phyloP scores from a whole-genome alignment of 2,329 filamentous ascomycete genomes.

The Sporothrix schenckii region DNA sequence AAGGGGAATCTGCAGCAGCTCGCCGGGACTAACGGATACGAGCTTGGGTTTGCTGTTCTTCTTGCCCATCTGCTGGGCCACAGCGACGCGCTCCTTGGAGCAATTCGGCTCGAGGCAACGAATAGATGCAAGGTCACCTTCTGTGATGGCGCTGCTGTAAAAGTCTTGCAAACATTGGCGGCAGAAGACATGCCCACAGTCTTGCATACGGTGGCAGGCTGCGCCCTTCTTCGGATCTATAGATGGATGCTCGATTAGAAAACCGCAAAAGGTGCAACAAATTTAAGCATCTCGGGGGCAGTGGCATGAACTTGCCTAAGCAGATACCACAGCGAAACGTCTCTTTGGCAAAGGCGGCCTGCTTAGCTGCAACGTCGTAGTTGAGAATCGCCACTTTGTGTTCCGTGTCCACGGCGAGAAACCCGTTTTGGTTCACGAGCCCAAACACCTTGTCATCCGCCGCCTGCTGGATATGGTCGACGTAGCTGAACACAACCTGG shows the following conservation, averaged over 20 bases:
- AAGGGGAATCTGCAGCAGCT: constrained; percentile 77
- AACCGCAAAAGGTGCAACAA: neutral
- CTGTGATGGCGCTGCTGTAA: constrained; percentile 83
- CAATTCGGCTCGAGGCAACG: constrained; percentile 81
- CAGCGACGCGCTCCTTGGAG: constrained; percentile 60
- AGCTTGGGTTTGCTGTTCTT: constrained; percentile 61
- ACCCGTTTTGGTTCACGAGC: constrained; percentile 53
- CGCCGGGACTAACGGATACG: constrained; percentile 74
- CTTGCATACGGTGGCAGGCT: constrained; percentile 77
- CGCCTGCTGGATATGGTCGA: constrained; percentile 64
- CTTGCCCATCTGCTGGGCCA: constrained; percentile 45
- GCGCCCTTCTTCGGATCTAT: constrained; percentile 84
- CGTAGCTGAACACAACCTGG: constrained; percentile 63
- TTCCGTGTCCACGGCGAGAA: constrained; percentile 56
- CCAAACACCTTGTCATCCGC: constrained; percentile 64
- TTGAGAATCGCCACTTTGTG: constrained; percentile 74
- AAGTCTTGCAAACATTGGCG: constrained; percentile 83
- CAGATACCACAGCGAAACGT: constrained; percentile 90
- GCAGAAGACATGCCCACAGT: constrained; percentile 92
- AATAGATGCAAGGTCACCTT: constrained; percentile 78
- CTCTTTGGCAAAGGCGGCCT: constrained; percentile 74
- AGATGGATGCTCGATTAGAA: neutral
- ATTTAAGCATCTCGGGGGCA: neutral
- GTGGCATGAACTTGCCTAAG: constrained; percentile 54
- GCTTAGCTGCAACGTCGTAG: constrained; percentile 74